phyloP scores from a whole-genome alignment of 2,329 filamentous ascomycete genomes.

The Septoria linicola region DNA sequence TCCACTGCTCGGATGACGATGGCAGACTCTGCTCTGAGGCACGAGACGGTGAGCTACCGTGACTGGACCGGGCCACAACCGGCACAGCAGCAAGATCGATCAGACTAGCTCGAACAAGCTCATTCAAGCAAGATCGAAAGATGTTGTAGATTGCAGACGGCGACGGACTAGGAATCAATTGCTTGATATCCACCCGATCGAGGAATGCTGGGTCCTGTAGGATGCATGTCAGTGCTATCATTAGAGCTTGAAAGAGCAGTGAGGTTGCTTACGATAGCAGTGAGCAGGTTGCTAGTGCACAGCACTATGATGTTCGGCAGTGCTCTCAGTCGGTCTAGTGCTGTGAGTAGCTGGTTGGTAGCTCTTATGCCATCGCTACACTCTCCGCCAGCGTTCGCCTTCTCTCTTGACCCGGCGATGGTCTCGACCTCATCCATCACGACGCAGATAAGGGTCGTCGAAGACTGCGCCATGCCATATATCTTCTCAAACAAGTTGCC shows the following conservation, averaged over 20 bases:
- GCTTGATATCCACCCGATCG: slow-evolving; percentile 45
- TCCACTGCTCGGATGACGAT: slow-evolving; percentile 13
- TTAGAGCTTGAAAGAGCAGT: slow-evolving; percentile 15
- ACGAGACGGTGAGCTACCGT: neutral
- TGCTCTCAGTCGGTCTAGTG: slow-evolving; percentile 46
- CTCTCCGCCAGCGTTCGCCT: slow-evolving; percentile 43
- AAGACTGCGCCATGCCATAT: slow-evolving; percentile 39
- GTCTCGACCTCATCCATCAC: slow-evolving; percentile 54
- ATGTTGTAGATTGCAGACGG: slow-evolving; percentile 49
- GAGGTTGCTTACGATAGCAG: slow-evolving; percentile 40
- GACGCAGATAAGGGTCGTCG: slow-evolving; percentile 45
- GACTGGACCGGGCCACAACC: neutral
- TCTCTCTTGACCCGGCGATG: slow-evolving; percentile 47
- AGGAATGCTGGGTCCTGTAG: slow-evolving; percentile 18
- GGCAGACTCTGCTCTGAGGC: neutral
- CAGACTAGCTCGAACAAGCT: slow-evolving; percentile 43
- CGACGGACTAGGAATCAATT: slow-evolving; percentile 45
- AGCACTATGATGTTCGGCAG: slow-evolving; percentile 49
- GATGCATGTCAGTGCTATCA: neutral
- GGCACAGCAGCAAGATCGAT: slow-evolving; percentile 32
- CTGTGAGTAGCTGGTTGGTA: slow-evolving; percentile 52
- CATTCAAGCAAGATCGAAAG: slow-evolving; percentile 49
- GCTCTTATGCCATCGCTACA: slow-evolving; percentile 50
- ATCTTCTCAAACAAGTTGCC: slow-evolving; percentile 46
- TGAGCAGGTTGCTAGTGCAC: slow-evolving; percentile 52